Evolutionary conservation across 257 asterid genomes (phyloP), one percentile per base, ranked within the genome.

Genomic region (Nicotiana tabacum): DNA sequence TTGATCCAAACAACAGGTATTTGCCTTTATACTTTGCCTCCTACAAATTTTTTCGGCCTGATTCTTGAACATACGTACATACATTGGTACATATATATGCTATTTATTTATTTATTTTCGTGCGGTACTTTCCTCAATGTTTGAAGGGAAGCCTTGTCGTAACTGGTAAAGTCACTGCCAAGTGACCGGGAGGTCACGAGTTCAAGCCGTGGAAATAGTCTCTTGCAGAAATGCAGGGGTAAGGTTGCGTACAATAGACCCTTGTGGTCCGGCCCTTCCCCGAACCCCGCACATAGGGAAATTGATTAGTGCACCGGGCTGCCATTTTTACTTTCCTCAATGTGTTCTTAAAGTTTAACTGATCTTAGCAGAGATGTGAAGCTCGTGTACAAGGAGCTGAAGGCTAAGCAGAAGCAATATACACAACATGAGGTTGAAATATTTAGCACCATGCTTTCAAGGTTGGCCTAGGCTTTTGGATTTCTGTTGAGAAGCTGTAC

Each of bases 1-100:
- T 90, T 56, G 94, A 92, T 82, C 94, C 94, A 48, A 84, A 83
- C 66, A 90, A 92, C 83, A 90, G 83, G 94, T 92, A 82, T 32
- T 81, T 83, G 3, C 37, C 53, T 46, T 51, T 51, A 51, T 51
- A 48, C 4, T 48, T 1, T 64, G 12, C 2, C 46, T 37, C 1
- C 9, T 37, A 6, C 46, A 37, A 37, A 37, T 5, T 0, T 6
- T 5, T 37, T 1, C 5, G 2, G 18, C 18, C 5, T 3, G 58
- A 11, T 53, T 9, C 3, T 48, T 10, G 12, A 48, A 9, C 68
- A 8, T 21, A 21, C 13, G 16, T 11, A 35, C 18, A 32, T 27
- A n/a, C 15, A 1, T 35, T 1, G 6, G 4, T 9, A 21, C 3
- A 15, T 39, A 1, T 53, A 3, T 17, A 29, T 68, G 3, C 2